Evolutionary conservation across 345 rosid genomes (phyloP), one percentile per base, ranked within the genome.

Genomic region (Atalantia buxifolia): DNA sequence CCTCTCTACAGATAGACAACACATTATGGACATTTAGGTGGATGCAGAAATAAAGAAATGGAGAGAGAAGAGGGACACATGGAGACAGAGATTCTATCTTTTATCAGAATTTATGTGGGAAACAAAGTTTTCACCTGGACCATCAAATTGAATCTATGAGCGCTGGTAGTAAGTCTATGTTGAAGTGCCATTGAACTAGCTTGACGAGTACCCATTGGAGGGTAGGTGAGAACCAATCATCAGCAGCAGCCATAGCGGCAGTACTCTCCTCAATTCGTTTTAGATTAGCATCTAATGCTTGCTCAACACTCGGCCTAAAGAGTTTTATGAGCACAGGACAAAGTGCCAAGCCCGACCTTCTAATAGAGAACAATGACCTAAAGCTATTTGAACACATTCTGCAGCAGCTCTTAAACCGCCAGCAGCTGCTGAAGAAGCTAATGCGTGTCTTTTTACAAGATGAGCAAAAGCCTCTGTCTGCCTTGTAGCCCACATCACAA

Each of bases 321-420:
- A 89, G 92, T 86, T 90, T 93, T 75, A 93, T 50, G 64, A 97
- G 97, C 79, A 95, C 89, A 74, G 97, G 96, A 83, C 98, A 92
- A 75, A 97, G 95, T 71, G 98, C 87, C 87, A 97, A 87, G 68
- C 99, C 98, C 94, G 97, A 72, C 92, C 92, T 84, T 97, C 99
- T 86, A 97, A 78, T 79, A 97, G 85, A 78, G 98, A 94, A 85
- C 99, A 97, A 89, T 97, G 99, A 78, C 99, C 99, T 79, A 97
- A 86, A 74, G 99, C 99, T 87, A 97, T 93, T 86, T 94, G 98
- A 80, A 94, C 99, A 83, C 99, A 97, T 82, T 97, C 99, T 76
- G 98, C 98, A 33, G 99, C 99, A 75, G 98, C 95, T 89, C 99
- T 88, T 79, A 97, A 88, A 70, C 99, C 99, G 64, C 98, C 99